Conservation (phyloP, 768 basidiomycete species). For the Piloderma croceum region DNA sequence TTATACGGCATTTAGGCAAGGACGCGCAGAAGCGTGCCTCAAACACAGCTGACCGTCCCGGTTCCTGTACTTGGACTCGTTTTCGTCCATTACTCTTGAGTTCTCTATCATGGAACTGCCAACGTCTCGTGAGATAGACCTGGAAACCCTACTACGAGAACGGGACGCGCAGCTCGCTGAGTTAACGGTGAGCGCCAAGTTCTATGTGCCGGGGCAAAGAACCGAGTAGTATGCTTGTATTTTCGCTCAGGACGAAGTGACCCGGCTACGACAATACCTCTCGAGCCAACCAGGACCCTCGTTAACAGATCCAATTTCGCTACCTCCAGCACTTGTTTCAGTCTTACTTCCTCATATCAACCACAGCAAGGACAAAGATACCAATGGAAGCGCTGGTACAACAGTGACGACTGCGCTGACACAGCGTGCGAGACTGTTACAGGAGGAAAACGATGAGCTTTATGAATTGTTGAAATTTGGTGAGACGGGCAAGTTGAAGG, state of each 20-base stretch:
- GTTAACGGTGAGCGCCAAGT: slow-evolving; percentile 53
- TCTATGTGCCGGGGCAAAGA: slow-evolving; percentile 3
- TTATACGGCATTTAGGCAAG: too few species aligned
- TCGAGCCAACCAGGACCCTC: slow-evolving; percentile 54
- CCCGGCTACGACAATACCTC: slow-evolving; percentile 61
- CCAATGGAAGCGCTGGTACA: slow-evolving; percentile 35
- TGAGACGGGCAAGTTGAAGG: slow-evolving; percentile 77
- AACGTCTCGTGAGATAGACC: slow-evolving; percentile 70
- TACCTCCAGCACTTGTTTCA: slow-evolving; percentile 68
- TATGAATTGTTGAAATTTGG: slow-evolving; percentile 68
- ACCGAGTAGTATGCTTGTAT: slow-evolving; percentile 9
- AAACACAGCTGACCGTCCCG: too few species aligned
- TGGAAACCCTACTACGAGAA: slow-evolving; percentile 71
- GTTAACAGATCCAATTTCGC: slow-evolving; percentile 55
- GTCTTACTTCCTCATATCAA: slow-evolving; percentile 64
- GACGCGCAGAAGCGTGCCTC: too few species aligned
- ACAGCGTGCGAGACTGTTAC: slow-evolving; percentile 64
- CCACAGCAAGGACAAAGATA: slow-evolving; percentile 23
- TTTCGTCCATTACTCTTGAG: slow-evolving; percentile 26
- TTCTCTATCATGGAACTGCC: slow-evolving; percentile 75
- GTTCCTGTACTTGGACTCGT: slow-evolving; percentile 30
- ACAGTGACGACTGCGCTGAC: slow-evolving; percentile 71
- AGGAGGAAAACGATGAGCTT: slow-evolving; percentile 85
- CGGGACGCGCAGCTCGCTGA: slow-evolving; percentile 68
- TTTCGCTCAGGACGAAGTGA: slow-evolving; percentile 61